phyloP scores from a whole-genome alignment of 192 early-diverging fungal species.

The Allomyces macrogynus region DNA sequence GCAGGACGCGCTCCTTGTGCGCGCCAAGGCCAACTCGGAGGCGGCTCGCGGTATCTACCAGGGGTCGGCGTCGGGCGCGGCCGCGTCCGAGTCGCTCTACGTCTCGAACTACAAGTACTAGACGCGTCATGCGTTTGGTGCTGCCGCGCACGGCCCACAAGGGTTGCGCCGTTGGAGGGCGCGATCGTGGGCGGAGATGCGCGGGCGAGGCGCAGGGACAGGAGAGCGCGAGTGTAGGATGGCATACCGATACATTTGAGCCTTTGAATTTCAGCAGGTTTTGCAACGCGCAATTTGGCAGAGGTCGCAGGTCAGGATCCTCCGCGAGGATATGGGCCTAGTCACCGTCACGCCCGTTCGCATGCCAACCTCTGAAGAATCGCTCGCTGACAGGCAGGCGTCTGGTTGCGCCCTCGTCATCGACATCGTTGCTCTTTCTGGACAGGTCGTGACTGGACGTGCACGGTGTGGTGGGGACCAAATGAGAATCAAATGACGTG shows the following conservation, averaged over 20 bases:
- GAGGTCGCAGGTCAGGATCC: no score
- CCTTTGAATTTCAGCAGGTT: no score
- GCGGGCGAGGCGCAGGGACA: neutral
- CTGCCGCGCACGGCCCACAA: neutral
- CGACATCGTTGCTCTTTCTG: no score
- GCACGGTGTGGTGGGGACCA: no score
- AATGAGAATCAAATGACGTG: neutral
- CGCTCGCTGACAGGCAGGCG: no score
- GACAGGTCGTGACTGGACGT: no score
- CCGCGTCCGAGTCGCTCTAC: slow-evolving; percentile 13
- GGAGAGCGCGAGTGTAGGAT: neutral
- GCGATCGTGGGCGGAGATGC: neutral
- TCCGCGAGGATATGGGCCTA: no score
- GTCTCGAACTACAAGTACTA: slow-evolving; percentile 24
- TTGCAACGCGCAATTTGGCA: no score
- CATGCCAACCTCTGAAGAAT: no score
- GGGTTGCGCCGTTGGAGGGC: neutral
- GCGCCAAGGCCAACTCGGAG: slow-evolving; percentile 19
- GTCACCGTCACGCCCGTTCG: no score
- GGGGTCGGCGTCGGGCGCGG: slow-evolving; percentile 5
- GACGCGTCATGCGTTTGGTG: neutral
- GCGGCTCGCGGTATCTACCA: slow-evolving; percentile 13
- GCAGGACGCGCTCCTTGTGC: slow-evolving; percentile 13
- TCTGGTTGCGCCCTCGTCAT: no score
- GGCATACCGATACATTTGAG: neutral